Percentiles rank a stretch among this genome's conserved stretches.
phyloP scores from a whole-genome alignment of 179 eudicot genomes.

The Drosera spatulata region DNA sequence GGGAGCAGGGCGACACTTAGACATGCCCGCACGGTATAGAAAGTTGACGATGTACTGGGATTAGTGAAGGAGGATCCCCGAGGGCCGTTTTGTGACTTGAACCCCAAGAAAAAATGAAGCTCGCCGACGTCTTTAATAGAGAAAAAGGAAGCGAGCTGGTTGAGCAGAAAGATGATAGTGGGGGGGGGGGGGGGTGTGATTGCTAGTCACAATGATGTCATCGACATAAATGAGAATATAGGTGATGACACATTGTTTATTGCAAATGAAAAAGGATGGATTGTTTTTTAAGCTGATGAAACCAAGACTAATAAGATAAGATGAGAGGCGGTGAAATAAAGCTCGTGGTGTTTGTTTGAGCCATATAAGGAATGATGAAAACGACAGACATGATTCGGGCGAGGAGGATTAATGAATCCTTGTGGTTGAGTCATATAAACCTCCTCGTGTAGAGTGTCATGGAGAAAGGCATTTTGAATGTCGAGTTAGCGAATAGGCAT shows the following conservation, averaged over 20 bases:
- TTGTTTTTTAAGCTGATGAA: neutral
- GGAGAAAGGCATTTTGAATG: neutral
- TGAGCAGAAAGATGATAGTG: too few species aligned
- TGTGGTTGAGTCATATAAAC: neutral
- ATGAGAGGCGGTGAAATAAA: neutral
- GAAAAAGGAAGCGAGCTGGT: too few species aligned
- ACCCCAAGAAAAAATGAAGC: too few species aligned
- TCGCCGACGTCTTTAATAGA: too few species aligned
- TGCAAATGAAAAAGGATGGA: neutral
- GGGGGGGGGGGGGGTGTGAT: neutral
- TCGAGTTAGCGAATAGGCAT: constrained; percentile 1
- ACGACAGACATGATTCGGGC: neutral
- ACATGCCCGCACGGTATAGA: too few species aligned
- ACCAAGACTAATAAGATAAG: neutral
- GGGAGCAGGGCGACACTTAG: too few species aligned
- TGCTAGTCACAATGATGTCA: neutral
- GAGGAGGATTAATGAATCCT: neutral
- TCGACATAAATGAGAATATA: constrained; percentile 1
- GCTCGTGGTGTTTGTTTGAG: neutral
- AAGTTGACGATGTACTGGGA: too few species aligned
- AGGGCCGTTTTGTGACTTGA: too few species aligned
- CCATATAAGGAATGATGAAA: constrained; percentile 3
- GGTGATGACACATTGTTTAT: neutral
- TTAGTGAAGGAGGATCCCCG: too few species aligned
- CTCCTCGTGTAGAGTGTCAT: neutral